Evolutionary conservation across 169 alveolate genomes (phyloP).

Genomic region (Plasmodium vinckei): DNA sequence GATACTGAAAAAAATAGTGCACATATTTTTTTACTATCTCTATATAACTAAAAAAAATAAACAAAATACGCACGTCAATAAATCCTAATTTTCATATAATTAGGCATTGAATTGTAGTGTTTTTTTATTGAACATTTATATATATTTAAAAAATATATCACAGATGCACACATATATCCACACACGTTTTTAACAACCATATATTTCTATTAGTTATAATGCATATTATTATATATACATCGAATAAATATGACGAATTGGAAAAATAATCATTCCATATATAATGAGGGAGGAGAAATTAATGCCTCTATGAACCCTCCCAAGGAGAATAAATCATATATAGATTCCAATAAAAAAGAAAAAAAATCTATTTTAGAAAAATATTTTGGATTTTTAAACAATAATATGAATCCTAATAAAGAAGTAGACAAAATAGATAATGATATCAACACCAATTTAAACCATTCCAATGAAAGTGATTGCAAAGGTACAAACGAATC

Average conservation of each 20-base stretch:
- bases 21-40: no score
- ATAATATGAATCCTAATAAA: not conserved
- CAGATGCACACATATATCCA: not conserved
- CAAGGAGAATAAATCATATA: slow-evolving; percentile 16
- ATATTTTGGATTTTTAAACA: slow-evolving; percentile 11
- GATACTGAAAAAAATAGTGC: no score
- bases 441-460: no score
- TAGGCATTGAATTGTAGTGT: no score
- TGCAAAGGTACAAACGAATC: slow-evolving; percentile 22
- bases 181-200: not conserved
- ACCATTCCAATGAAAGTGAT: not conserved
- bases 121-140: no score
- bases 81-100: no score
- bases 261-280: slow-evolving; percentile 30
- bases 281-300: slow-evolving; percentile 24
- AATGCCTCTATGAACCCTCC: not conserved
- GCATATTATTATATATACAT: not conserved
- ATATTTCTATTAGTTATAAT: not conserved
- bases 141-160: no score
- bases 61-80: no score
- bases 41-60: no score
- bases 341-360: slow-evolving; percentile 1
- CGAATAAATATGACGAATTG: slow-evolving; percentile 6
- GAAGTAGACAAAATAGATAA: no score
- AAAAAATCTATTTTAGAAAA: slow-evolving; percentile 2